phyloP scores from a whole-genome alignment of 441 rosid genomes.

The Euphorbia celastroides region DNA sequence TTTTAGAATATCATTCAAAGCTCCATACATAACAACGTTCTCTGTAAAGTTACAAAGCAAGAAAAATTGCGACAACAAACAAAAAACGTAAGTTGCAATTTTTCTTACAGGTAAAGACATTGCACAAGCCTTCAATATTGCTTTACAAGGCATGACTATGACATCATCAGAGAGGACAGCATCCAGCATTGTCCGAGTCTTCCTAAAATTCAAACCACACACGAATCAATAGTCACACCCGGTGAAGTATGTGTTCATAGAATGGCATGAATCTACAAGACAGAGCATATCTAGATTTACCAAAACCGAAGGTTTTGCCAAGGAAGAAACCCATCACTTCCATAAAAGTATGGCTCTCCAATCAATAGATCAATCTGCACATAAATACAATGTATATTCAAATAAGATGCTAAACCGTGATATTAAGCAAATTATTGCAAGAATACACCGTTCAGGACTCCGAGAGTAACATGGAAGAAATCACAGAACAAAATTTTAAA shows the following conservation, averaged over 20 bases:
- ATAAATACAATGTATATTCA: slow-evolving; percentile 17
- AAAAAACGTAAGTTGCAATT: neutral
- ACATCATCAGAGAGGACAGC: slow-evolving; percentile 60
- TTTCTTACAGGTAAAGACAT: slow-evolving; percentile 78
- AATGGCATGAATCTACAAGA: neutral
- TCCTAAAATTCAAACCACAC: slow-evolving; percentile 47
- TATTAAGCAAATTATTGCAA: neutral
- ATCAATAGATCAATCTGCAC: slow-evolving; percentile 75
- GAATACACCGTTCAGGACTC: neutral
- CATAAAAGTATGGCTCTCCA: slow-evolving; percentile 84
- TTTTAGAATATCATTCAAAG: neutral
- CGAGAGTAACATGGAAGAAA: neutral
- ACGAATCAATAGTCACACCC: neutral
- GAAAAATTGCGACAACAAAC: neutral
- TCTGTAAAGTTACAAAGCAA: neutral
- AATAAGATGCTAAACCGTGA: neutral
- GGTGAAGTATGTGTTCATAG: neutral
- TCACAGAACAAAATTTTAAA: neutral
- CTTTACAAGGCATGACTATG: slow-evolving; percentile 75
- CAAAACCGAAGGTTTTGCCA: slow-evolving; percentile 96
- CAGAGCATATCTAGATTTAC: slow-evolving; percentile 31
- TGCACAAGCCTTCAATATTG: slow-evolving; percentile 73
- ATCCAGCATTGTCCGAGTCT: slow-evolving; percentile 67
- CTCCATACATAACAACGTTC: neutral
- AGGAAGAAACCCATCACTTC: slow-evolving; percentile 77